These are phyloP conservation scores for Medicago ruthenica DNA, from an alignment of 306 rosid genomes.

Conservation along the genomic window DNA sequence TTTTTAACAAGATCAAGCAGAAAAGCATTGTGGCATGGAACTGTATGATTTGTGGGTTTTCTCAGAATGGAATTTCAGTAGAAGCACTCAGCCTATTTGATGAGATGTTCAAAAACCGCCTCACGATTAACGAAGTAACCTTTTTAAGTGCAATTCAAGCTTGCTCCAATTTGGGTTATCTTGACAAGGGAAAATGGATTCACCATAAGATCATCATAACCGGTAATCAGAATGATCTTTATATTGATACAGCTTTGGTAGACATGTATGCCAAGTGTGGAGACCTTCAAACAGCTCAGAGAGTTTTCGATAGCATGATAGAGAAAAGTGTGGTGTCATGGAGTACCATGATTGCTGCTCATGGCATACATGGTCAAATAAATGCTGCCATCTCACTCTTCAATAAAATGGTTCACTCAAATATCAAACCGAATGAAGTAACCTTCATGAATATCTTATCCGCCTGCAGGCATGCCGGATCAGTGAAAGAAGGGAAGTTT, in stretches of 20 bases:
- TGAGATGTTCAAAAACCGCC: constrained; percentile 60
- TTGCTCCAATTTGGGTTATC: constrained; percentile 77
- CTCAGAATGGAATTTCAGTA: constrained; percentile 70
- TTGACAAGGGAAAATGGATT: constrained; percentile 89
- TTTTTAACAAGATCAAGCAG: constrained; percentile 54
- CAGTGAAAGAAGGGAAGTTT: constrained; percentile 70
- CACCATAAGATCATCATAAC: constrained; percentile 74
- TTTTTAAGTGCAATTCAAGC: constrained; percentile 88
- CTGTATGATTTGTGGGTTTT: constrained; percentile 82
- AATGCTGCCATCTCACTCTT: constrained; percentile 64
- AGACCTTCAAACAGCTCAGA: constrained; percentile 65
- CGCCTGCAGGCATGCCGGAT: constrained; percentile 89
- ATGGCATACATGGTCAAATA: constrained; percentile 79
- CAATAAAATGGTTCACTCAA: constrained; percentile 61
- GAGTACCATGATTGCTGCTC: constrained; percentile 86
- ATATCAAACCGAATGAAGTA: constrained; percentile 73
- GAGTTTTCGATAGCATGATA: constrained; percentile 63
- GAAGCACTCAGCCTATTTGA: constrained; percentile 81
- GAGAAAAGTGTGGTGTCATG: constrained; percentile 85
- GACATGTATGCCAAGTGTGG: constrained; percentile 96
- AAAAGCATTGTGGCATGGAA: constrained; percentile 80
- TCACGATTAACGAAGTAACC: constrained; percentile 69
- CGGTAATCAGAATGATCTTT: constrained; percentile 60
- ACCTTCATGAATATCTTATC: constrained; percentile 88
- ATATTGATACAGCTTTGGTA: constrained; percentile 67